Evolutionary conservation across 1,284 basidiomycete genomes (phyloP), one percentile per base, ranked within the genome.

Genomic region (Athelia psychrophila): DNA sequence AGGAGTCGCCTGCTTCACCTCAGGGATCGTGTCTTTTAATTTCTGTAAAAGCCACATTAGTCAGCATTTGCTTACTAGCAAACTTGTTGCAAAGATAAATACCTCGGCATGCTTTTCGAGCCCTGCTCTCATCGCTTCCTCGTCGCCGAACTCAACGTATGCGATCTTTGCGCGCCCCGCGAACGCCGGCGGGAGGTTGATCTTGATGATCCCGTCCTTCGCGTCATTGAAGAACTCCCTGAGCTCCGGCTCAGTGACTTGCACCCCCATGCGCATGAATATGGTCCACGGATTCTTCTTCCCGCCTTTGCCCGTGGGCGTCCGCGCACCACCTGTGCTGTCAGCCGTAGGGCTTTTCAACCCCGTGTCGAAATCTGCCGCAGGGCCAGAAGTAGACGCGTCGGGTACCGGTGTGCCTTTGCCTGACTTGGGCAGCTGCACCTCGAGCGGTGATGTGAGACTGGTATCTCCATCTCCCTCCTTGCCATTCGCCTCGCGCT

Each of bases 111-210:
- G 83, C 59, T 83, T 85, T 56, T 82, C 84, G 22, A 95, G 69
- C 1, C 84, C 92, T 22, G 75, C 78, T 61, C 82, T 87, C 88
- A 94, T 91, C 20, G 83, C 77, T 45, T 86, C 87, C 62, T 94
- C 91, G 60, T 88, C 88, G 6, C 81, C 86, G 67, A 95, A 95
- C 65, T 95, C 93, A 54, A 95, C 82, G 61, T 93, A 95, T 1
- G 83, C 89, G 52, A 89, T 84, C 59, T 74, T 70, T 51, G 57
- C 72, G 52, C 80, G 79, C 23, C 79, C 78, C 4, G 70, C 60
- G 54, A 68, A 74, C 16, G 72, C 65, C 48, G 54, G 56, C 40
- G 67, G 59, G 1, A 80, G 60, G 82, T 81, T 56, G 94, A 77
- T 51, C 80, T 77, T 30, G 81, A 42, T 85, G 61, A 94, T 88